Base-by-base conservation (phyloP, 1,284 basidiomycete genomes). In the Athelia sp. region DNA sequence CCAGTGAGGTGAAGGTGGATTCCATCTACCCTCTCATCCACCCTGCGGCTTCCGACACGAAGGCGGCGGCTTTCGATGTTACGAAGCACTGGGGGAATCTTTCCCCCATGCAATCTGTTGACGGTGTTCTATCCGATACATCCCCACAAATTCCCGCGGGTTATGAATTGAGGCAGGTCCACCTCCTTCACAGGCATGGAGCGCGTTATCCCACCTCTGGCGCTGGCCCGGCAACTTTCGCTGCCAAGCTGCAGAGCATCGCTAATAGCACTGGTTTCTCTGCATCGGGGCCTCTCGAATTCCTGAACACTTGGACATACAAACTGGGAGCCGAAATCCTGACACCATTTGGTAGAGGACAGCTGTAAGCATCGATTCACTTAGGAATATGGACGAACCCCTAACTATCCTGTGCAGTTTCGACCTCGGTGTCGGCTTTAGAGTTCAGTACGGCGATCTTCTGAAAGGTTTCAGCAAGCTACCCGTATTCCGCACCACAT, bases 401-500 rank as follows among this genome's bases (percentile, higher is more conserved):
- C 19, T 8, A 4, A 9, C 15, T 40, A 40, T 40, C 6, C 19
- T 42, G 21, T 22, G 21, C 49, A 79, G 75, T 10, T 77, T 75
- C 46, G 67, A 76, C 34, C 65, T 78, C 8, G 77, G 78, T 4
- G 68, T 75, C 29, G 72, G 68, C 2, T 74, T 76, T 52, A 66
- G 75, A 32, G 63, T 78, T 18, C 75, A 79, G 61, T 86, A 84
- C 56, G 83, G 81, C 49, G 62, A 71, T 19, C 63, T 84, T 4
- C 63, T 84, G 19, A 78, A 82, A 54, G 71, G 68, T 38, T 78
- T 81, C 57, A 65, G 59, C 14, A 62, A 69, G 21, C 65, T 79
- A 17, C 78, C 79, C 35, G 80, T 86, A 8, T 81, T 81, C 61
- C 75, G 84, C 17, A 84, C 82, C 0, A 82, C 75, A 3, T 76